Evolutionary conservation across 1,139 yeast genomes (phyloP).

Genomic region (Groenewaldozyma auringiensis): DNA sequence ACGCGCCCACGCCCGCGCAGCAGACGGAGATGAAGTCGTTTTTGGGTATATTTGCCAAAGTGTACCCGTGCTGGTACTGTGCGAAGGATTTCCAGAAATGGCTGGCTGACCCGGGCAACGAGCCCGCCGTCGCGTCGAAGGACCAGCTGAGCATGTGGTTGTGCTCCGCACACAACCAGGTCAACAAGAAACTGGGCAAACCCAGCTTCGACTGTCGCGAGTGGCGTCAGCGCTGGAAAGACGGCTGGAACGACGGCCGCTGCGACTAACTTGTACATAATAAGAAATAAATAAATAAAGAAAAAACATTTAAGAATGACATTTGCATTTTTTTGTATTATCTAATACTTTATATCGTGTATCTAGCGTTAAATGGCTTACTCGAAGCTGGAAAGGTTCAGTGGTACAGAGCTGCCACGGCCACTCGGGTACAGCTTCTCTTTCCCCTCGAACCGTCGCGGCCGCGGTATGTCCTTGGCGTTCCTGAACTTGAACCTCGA

Average conservation of each 20-base stretch:
- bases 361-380: not conserved
- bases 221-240: conserved; percentile 90
- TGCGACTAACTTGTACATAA: conserved; percentile 17
- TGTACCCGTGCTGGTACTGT: conserved; percentile 95
- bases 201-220: conserved; percentile 76
- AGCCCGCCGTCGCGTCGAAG: conserved; percentile 61
- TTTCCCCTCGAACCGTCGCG: conserved; percentile 63
- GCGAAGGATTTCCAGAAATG: conserved; percentile 75
- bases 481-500: conserved; percentile 64
- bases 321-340: no score
- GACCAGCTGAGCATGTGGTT: conserved; percentile 86
- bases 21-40: conserved; percentile 70
- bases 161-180: conserved; percentile 91
- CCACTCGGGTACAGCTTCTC: conserved; percentile 90
- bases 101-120: conserved; percentile 42
- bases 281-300: not conserved
- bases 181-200: conserved; percentile 76
- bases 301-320: conserved; percentile 1
- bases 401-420: conserved; percentile 87
- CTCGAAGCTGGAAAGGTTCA: conserved; percentile 40
- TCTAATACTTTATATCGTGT: no score
- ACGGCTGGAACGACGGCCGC: conserved; percentile 32
- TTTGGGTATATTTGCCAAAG: conserved; percentile 59
- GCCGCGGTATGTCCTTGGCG: conserved; percentile 67
- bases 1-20: conserved; percentile 49